Evolutionary conservation across 1,284 basidiomycete species (phyloP).

Genomic region (Butyriboletus pseudospeciosus): DNA sequence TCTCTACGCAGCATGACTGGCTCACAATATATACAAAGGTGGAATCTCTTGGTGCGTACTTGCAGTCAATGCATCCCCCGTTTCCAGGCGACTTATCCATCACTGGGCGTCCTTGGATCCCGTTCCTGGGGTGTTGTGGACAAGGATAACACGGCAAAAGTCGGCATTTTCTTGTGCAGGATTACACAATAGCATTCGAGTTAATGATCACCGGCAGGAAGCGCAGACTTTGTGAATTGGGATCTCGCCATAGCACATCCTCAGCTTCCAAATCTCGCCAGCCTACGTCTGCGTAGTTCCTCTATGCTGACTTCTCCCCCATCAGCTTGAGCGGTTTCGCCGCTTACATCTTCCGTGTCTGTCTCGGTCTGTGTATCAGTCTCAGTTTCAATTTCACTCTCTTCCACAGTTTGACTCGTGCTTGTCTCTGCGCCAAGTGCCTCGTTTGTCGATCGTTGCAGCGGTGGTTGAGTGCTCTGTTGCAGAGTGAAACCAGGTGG

Average conservation of each 20-base stretch:
- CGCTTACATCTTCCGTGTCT: constrained; percentile 17
- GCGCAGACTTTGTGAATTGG: not conserved
- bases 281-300: constrained; percentile 69
- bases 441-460: constrained; percentile 15
- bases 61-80: not conserved
- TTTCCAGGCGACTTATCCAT: not conserved
- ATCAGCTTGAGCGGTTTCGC: constrained; percentile 18
- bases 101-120: not conserved
- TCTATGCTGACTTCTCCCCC: constrained; percentile 54
- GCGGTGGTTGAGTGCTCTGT: constrained; percentile 28
- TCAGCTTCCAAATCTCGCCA: constrained; percentile 69
- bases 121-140: not conserved
- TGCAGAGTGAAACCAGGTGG: constrained; percentile 52
- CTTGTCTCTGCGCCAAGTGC: constrained; percentile 18
- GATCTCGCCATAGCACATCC: not conserved
- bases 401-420: not conserved
- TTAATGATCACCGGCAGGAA: not conserved
- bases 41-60: not conserved
- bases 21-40: not conserved
- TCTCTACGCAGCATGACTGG: not conserved
- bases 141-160: not conserved
- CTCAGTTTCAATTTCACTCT: constrained; percentile 17
- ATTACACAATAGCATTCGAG: not conserved
- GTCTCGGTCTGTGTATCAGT: constrained; percentile 21
- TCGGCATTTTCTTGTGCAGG: not conserved